Evolutionary conservation across 257 asterid species (phyloP), one percentile per base, ranked within the genome.

Genomic region (Solanum etuberosum): DNA sequence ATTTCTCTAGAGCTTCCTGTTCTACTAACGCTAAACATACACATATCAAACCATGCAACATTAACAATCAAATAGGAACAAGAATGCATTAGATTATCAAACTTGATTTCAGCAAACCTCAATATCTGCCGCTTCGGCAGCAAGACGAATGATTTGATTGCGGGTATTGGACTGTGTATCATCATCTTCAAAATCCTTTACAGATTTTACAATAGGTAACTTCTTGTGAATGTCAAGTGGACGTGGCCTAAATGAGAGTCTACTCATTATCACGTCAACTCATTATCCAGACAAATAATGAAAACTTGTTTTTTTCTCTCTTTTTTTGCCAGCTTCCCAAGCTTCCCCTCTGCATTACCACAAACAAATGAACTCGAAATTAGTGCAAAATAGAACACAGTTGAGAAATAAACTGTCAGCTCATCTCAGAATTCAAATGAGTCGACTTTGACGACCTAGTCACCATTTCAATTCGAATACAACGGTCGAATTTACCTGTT

Each of bases 221-320:
- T 94, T 97, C 97, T 94, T 96, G 93, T 96, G 94, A 88, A 97
- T 90, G 92, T 97, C 99, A 67, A 97, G 98, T 35, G 99, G 99
- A 72, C 99, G 96, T 83, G 99, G 99, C 96, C 99, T 96, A 90
- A 97, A 90, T 83, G 99, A 97, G 86, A 96, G 94, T 91, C 99
- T 95, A 92, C 97, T 97, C 99, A 97, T 97, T 32, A 42, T 78
- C 40, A 43, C 84, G 25, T 78, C 84, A 76, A 76, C 91, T 92
- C 93, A 94, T 82, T 85, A 51, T 76, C 32, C 59, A 11, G 51
- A 73, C 31, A 37, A 73, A 76, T 15, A n/a, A 76, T 7, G 32
- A 15, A 40, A 40, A 7, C 34, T 40, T n/a, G 77, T 31, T 70
- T 16, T 32, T 32, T 34, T n/a, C 9, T 9, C 20, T 65, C 73